Evolutionary conservation across 2,329 filamentous ascomycete genomes (phyloP), one percentile per base, ranked within the genome.

Genomic region (Waltergamsia citrina): DNA sequence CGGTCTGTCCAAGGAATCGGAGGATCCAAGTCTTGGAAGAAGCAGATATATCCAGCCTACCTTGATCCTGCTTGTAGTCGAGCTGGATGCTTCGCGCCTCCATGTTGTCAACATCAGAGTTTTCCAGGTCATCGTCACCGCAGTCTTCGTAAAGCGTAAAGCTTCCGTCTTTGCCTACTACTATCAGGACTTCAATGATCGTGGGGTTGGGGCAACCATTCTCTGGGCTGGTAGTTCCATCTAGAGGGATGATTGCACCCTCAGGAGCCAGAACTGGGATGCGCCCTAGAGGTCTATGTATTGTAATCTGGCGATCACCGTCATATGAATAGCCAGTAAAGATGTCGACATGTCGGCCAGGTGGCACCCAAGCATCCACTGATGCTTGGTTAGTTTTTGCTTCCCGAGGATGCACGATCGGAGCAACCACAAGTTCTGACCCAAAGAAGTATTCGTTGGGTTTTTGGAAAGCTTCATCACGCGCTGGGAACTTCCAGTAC

Each of bases 371-470:
- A 1, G 63, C 65, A 18, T 65, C 62, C 1, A 65, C 63, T 7
- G 54, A 54, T 3, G 60, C 70, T 18, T 69, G 55, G 11, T 65
- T 62, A 0, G 69, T 69, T 16, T 48, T 53, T 3, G 38, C 41
- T 42, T 71, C 62, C 17, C 65, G 57, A 0, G 71, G 71, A 6
- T 57, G 54, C 1, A 70, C 71, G 29, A 80, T 67, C 0, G 76
- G 75, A 0, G 62, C 62, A 0, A 78, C 69, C 4, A 80, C 51
- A 11, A 80, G 50, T 18, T 69, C 57, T 0, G 64, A 61, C 3
- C 75, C 76, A 41, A 79, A 79, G 42, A 63, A 64, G 48, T 69
- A 80, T 46, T 78, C 62, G 41, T 76, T 79, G 0, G 65, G 67
- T 1, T 70, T 60, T 1, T 50, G 43, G 49, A 80, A 80, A 0